Evolutionary conservation across 1,139 yeast genomes (phyloP), one percentile per base, ranked within the genome.

Genomic region (Candida sp.): DNA sequence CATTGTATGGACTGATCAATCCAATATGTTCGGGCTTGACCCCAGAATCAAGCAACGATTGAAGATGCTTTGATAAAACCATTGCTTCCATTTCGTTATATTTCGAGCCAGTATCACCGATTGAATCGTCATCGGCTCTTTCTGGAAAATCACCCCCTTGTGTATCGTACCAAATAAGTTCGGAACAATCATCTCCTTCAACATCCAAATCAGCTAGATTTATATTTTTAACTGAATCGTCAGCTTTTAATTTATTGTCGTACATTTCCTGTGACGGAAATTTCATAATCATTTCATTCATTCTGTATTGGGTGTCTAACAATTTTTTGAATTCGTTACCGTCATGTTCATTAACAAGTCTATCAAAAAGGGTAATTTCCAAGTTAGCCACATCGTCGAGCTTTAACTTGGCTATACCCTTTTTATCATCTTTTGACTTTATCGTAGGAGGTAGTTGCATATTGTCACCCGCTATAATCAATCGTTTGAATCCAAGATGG

Each of bases 81-180:
- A 69, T 61, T 0, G 82, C 82, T 58, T 91, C 97, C 63, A 83
- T 79, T 43, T 83, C 87, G 59, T 91, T 91, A 52, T 63, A 84
- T 55, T 85, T 85, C 0, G 91, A 84, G 3, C 73, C 68, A 3
- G 56, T 47, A 21, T 55, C 61, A 29, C 66, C 69, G 22, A 52
- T 55, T 22, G 56, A 55, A 11, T 69, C 75, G 5, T 71, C 77
- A 11, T 69, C 63, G 27, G 79, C 77, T 45, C 70, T 70, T 50
- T 86, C 93, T 1, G 80, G 83, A 52, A 73, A 87, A 37, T 84
- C 88, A 4, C 93, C 96, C n/a, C 95, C 95, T 61, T 88, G 95
- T 0, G 98, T 91, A 56, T 91, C 98, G 53, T 84, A 82, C 96
- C 97, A 91, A 2, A 89, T 67, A 44, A 75, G 70, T 21, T 60